Percentiles rank a stretch among this genome's conserved stretches.
phyloP scores from a whole-genome alignment of 228 moss, liverwort and hornwort species.

The Sphagnum magellanicum region DNA sequence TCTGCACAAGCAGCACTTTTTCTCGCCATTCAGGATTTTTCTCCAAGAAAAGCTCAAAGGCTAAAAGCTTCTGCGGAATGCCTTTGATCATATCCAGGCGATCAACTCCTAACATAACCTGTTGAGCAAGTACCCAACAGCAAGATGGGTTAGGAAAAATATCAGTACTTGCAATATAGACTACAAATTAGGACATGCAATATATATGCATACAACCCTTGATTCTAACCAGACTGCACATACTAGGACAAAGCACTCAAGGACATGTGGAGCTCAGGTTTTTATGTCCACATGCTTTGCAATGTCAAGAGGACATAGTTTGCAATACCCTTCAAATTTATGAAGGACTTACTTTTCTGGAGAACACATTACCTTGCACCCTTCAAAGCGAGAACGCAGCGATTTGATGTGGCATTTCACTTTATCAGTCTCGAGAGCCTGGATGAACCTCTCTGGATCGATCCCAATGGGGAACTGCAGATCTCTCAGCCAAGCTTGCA shows the following conservation, averaged over 20 bases:
- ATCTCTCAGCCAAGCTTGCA: too few relatives aligned
- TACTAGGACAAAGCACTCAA: too few relatives aligned
- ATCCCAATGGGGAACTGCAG: constrained; percentile 88
- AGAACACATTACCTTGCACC: constrained; percentile 51
- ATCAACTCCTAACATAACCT: constrained; percentile 95
- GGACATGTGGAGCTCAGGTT: too few relatives aligned
- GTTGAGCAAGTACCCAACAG: not conserved
- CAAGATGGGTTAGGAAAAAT: too few relatives aligned
- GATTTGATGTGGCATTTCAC: constrained; percentile 80
- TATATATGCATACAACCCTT: too few relatives aligned
- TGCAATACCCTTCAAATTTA: too few relatives aligned
- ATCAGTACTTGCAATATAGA: too few relatives aligned
- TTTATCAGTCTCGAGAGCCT: constrained; percentile 82
- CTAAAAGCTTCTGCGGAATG: constrained; percentile 89
- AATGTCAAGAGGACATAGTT: too few relatives aligned
- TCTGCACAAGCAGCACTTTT: constrained; percentile 90
- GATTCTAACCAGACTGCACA: too few relatives aligned
- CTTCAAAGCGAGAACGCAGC: constrained; percentile 67
- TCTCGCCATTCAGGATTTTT: constrained; percentile 92
- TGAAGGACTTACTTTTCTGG: too few relatives aligned
- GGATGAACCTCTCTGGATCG: constrained; percentile 86
- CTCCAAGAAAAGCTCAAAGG: constrained; percentile 93
- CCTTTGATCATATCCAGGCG: constrained; percentile 99
- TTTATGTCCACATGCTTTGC: too few relatives aligned
- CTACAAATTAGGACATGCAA: too few relatives aligned